These are phyloP conservation scores for Ocimum tenuiflorum DNA, from an alignment of 257 asterid genomes.

Conservation along the genomic window DNA sequence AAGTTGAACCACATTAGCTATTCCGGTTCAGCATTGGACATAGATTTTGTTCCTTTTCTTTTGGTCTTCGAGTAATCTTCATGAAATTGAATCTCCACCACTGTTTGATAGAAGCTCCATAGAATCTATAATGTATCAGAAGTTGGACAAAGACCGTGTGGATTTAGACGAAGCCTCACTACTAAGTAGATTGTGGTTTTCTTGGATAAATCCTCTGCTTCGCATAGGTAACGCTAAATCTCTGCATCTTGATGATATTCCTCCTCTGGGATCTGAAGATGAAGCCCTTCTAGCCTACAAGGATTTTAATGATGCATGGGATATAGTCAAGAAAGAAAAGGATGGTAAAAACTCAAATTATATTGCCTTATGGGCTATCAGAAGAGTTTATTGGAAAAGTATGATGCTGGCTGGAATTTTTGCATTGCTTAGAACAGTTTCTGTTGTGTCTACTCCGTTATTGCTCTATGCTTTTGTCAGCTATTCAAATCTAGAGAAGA, in stretches of 20 bases:
- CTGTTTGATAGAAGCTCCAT: conserved; percentile 4
- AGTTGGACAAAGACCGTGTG: neutral
- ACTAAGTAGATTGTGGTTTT: conserved; percentile 39
- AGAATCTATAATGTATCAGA: conserved; percentile 39
- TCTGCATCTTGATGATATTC: conserved; percentile 46
- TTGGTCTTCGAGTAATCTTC: conserved; percentile 30
- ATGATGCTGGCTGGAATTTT: conserved; percentile 34
- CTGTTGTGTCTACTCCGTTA: conserved; percentile 45
- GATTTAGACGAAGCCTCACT: conserved; percentile 25
- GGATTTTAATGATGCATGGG: conserved; percentile 41
- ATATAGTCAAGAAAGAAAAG: conserved; percentile 16
- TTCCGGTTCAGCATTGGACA: conserved; percentile 46
- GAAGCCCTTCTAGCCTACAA: conserved; percentile 42
- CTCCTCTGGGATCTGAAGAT: conserved; percentile 51
- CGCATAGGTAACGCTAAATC: conserved; percentile 39
- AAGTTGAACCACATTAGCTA: conserved; percentile 39
- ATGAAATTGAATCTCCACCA: conserved; percentile 16
- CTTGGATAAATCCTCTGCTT: conserved; percentile 61
- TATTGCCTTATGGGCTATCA: conserved; percentile 35
- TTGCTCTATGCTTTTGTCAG: conserved; percentile 55
- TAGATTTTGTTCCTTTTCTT: conserved; percentile 39
- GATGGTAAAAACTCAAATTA: conserved; percentile 9
- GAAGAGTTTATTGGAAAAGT: conserved; percentile 42
- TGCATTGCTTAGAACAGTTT: conserved; percentile 32
- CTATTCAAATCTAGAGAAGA: conserved; percentile 32